Evolutionary conservation across 257 asterid species (phyloP), one percentile per base, ranked within the genome.

Genomic region (Przewalskia tangutica): DNA sequence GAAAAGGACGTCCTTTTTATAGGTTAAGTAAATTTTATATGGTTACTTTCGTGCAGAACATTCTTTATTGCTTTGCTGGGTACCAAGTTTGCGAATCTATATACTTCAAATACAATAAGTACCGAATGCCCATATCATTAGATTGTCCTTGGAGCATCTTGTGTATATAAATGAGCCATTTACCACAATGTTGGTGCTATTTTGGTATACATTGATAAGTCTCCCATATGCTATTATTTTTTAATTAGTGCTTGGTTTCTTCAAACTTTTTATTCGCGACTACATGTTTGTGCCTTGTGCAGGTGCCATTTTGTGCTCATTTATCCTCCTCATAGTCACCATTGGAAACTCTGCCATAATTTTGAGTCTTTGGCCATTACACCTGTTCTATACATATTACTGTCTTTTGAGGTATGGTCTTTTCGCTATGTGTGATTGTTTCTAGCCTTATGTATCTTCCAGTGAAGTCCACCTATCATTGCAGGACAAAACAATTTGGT

Each of bases 291-390:
- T n/a, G 54, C 46, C 78, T 62, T 51, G 60, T 55, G 64, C 97
- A 95, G 98, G 96, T 84, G 20, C 90, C 58, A 55, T 89, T 66
- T 85, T 93, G 93, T 88, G 91, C 86, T 97, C 97, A 4, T 83
- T 89, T 81, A 59, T 93, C 85, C 89, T 92, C 87, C 86, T 93
- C 42, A 73, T 93, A 46, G 84, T 89, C 81, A 83, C 88, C 2
- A 56, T 70, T 53, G 98, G 95, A 27, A 84, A 89, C 89, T 86
- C 90, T 58, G 92, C 84, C 80, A 85, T 92, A 66, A 91, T 93
- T 55, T 58, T 92, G 67, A 90, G 94, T 68, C 97, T 95, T 84
- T 93, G 90, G 97, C 95, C 96, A 6, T n/a, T 93, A n/a, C 98
- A 95, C 85, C 75, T 83, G 53, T 90, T 91, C 44, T 91, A 90